Conservation (phyloP, 208 protist genomes). For the Crithidia expoeki region DNA sequence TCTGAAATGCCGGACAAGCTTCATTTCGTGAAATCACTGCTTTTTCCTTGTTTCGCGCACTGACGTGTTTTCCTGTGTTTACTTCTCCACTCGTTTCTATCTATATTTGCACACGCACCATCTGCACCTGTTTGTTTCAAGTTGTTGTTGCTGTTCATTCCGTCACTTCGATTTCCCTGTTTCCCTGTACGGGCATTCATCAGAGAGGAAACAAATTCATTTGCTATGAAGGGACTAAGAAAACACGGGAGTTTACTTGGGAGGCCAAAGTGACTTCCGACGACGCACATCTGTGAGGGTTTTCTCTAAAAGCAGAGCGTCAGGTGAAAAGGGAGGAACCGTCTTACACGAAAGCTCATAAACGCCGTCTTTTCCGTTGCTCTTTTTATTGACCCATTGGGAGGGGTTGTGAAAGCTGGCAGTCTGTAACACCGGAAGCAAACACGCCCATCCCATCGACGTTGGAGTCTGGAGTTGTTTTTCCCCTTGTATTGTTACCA, state of each 20-base stretch:
- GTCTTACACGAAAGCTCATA: no score
- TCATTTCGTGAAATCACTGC: not conserved
- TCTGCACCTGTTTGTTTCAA: conserved; percentile 21
- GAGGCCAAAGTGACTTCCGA: no score
- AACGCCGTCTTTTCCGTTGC: no score
- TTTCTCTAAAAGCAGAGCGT: no score
- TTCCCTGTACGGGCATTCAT: no score
- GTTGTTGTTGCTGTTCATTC: not conserved
- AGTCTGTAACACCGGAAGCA: not conserved
- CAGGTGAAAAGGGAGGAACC: not conserved
- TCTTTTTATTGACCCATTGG: not conserved
- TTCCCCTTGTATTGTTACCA: not conserved
- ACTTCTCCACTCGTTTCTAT: conserved; percentile 9
- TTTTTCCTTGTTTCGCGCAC: not conserved
- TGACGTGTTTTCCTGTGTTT: not conserved
- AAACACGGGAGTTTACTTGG: no score
- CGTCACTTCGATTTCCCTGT: not conserved
- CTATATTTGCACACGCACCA: conserved; percentile 16
- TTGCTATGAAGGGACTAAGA: no score
- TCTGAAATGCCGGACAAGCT: not conserved
- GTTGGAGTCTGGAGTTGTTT: not conserved
- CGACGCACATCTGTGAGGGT: no score
- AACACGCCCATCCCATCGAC: not conserved
- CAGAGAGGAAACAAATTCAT: no score
- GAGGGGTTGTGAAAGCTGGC: not conserved